Percentiles rank a stretch among this genome's conserved stretches.
Evolutionary conservation across 1,139 yeast genomes (phyloP).

Genomic region (Candida frijolesensis): DNA sequence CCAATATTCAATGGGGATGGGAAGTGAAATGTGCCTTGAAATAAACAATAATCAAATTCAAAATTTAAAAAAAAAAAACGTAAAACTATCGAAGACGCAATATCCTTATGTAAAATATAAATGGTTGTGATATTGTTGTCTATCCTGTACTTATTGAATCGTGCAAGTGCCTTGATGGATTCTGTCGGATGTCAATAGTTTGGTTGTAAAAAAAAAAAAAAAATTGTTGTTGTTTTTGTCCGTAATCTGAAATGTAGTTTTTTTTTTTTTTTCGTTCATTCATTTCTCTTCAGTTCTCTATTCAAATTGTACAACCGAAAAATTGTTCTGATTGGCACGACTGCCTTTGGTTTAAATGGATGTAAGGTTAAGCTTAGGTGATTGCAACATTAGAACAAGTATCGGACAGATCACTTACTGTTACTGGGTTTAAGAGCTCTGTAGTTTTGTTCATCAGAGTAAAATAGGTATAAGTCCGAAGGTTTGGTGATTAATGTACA

Average conservation of each 20-base stretch:
- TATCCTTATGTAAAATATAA: neutral
- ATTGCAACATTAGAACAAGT: neutral
- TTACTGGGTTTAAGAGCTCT: neutral
- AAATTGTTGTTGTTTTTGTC: conserved; percentile 5
- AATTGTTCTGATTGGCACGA: neutral
- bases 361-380: neutral
- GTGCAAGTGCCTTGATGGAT: conserved; percentile 3
- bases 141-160: neutral
- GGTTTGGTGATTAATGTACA: no score
- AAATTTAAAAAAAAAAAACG: neutral
- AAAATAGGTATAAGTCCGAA: no score
- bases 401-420: neutral
- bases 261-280: conserved; percentile 5
- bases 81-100: neutral
- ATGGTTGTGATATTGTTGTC: neutral
- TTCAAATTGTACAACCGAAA: neutral
- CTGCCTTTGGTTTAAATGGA: neutral
- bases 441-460: no score
- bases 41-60: neutral
- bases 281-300: neutral
- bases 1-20: neutral
- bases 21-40: neutral
- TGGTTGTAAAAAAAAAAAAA: conserved; percentile 9
- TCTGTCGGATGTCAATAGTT: conserved; percentile 4
- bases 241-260: neutral